Evolutionary conservation across 176 grass and related monocot genomes (phyloP), one percentile per base, ranked within the genome.

Genomic region (Saccharum spontaneum): DNA sequence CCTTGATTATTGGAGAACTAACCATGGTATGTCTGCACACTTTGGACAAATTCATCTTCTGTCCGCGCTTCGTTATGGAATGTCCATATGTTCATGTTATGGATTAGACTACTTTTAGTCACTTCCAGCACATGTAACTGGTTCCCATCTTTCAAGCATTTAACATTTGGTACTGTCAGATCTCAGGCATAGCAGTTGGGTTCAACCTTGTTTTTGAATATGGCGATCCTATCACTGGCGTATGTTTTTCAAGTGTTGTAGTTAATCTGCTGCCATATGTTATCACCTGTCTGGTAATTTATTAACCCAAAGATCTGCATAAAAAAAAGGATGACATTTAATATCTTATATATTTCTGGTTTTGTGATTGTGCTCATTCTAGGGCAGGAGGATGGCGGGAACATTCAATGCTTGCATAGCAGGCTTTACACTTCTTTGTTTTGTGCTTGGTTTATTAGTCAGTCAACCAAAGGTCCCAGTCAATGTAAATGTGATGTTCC

Each of bases 391-490:
- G 79, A 84, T 87, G 55, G 71, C 81, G 52, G 86, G 85, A 82
- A 76, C 59, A 34, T 54, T 94, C 26, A 87, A 82, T 83, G 66
- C 80, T n/a, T 82, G 55, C 76, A 73, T 97, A 69, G 87, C 89
- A 43, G 92, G 90, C 38, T 88, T 91, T 86, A 63, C 80, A 22
- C 77, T 98, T 79, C 71, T 98, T 26, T 89, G 79, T 62, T 98
- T 91, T 69, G 90, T 93, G 54, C 79, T 98, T 70, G 92, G 95
- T 48, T 86, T 95, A 45, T 54, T 98, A 52, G 79, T 91, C 77
- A 93, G 88, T 82, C 92, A 98, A 46, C 95, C 95, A 28, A 73
- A 95, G 78, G 87, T 83, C 68, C 89, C 91, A 37, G 57, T 95
- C 26, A 63, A 78, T 49, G 75, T 84, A 68, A 87, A 93, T 89